Evolutionary conservation across 768 basidiomycete genomes (phyloP).

Genomic region (Suillus decipiens): DNA sequence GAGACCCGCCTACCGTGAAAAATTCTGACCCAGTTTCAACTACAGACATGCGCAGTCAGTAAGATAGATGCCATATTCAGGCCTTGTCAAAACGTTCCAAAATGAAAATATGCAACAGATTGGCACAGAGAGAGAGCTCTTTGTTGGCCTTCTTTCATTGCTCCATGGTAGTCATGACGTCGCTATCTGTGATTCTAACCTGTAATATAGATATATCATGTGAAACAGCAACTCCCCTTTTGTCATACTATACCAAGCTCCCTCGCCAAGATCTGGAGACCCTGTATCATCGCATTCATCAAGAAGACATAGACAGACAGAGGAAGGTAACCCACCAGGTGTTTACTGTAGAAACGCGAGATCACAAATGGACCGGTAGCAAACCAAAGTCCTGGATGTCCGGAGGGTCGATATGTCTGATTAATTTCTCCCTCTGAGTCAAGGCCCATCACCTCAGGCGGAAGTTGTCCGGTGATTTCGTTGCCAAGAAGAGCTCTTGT

Average conservation of each 20-base stretch:
- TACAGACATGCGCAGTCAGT: not conserved
- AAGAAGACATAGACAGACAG: not conserved
- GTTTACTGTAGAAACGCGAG: not conserved
- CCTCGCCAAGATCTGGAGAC: conserved; percentile 1
- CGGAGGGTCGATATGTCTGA: conserved; percentile 1
- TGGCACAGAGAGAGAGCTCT: conserved; percentile 69
- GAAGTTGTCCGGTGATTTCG: not conserved
- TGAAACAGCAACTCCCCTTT: not conserved
- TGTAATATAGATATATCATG: not conserved
- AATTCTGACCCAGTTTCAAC: not conserved
- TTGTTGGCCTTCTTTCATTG: conserved; percentile 61
- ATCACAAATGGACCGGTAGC: not conserved
- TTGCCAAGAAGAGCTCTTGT: not conserved
- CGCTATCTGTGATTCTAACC: not conserved
- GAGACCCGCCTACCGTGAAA: too few relatives aligned
- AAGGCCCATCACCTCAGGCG: not conserved
- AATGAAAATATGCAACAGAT: conserved; percentile 88
- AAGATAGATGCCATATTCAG: not conserved
- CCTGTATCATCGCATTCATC: not conserved
- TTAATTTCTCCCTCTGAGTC: not conserved
- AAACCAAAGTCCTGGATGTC: conserved; percentile 2
- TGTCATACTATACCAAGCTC: not conserved
- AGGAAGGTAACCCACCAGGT: not conserved
- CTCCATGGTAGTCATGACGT: conserved; percentile 50
- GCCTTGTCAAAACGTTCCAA: conserved; percentile 40